Base-by-base conservation (phyloP, 208 protist species). In the Trypanosoma cruzi region DNA sequence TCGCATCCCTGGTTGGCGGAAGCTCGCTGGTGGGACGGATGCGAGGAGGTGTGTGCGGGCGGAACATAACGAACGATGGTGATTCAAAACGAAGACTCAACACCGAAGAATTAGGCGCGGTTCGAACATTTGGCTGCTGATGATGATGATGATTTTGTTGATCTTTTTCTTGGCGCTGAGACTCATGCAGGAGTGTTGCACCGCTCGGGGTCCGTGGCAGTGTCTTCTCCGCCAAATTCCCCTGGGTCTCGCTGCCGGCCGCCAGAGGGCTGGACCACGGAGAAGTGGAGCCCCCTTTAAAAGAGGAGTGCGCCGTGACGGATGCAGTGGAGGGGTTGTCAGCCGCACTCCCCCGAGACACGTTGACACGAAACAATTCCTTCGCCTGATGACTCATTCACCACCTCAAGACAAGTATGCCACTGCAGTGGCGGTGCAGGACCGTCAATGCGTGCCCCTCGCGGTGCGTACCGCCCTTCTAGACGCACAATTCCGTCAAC, bases 11-110 rank as follows among this genome's bases (percentile, higher is more conserved):
- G 31, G 71, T 62, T 18, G 64, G 64, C 37, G 64, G 71, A 11
- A 77, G 64, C 48, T 70, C 71, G 48, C 57, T 62, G 20, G 64
- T 77, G 6, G 71, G 71, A 29, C 71, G 64, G 4, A 77, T 24
- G 20, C 55, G 64, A 2, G 48, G 57, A 29, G 71, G 54, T 2
- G 64, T 67, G 0, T 14, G 20, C 11, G 56, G 48, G n/a, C 40
- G 57, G 1, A 57, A 71, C 10, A 1, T 16, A 26, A 62, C 10
- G 24, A 40, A 36, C 22, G 50, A 63, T 8, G n/a, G 36, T 16
- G 54, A 74, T 48, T 60, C 31, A 8, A 1, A 36, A 3, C 50
- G 54, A 1, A 66, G 24, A 69, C 50, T 65, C 24, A 59, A 29
- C 49, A 28, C 13, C 1, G 53, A 22, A 32, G 69, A 53, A 0